Evolutionary conservation across 2,329 filamentous ascomycete genomes (phyloP), one percentile per base, ranked within the genome.

Genomic region (Arthroderma sp.): DNA sequence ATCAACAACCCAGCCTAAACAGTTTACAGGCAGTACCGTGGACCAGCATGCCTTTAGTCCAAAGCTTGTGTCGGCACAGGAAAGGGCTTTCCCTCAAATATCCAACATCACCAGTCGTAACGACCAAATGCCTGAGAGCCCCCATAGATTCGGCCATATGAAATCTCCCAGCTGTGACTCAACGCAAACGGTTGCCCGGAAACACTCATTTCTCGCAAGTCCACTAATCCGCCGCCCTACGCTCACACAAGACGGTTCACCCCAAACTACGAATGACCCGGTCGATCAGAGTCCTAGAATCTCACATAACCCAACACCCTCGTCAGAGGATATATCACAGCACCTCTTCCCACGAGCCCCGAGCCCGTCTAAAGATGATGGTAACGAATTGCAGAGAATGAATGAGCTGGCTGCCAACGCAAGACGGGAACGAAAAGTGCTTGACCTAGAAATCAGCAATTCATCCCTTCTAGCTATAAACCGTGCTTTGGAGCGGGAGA

Each of bases 371-470:
- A 62, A 59, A 39, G 61, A 59, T 23, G 58, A 62, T 15, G 44
- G 41, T 38, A 43, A 56, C 19, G 49, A 56, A 17, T 23, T 54
- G 6, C 53, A 60, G 21, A 61, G 58, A n/a, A 75, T 86, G 60
- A 87, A 82, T 61, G 90, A 94, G 60, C 77, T 89, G 5, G 89
- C 93, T 9, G 81, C 86, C n/a, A 93, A 89, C 68, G 93, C 93
- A 13, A 82, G 93, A 31, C 82, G 89, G 37, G 93, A 97, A 71
- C 83, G 93, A 60, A 98, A 97, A 74, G 91, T 98, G 0, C 81
- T 97, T 63, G 93, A 98, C 69, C 77, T 98, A 4, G 89, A 98
- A 69, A 98, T 98, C 62, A 95, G 87, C 57, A 98, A 98, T 67
- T 93, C 89, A 0, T 96, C 91, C 1, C 79, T 98, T 2, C 81